Percentiles rank a stretch among this genome's conserved stretches.
These are phyloP conservation scores for Passiflora organensis DNA, from an alignment of 345 rosid genomes.

Conservation along the genomic window DNA sequence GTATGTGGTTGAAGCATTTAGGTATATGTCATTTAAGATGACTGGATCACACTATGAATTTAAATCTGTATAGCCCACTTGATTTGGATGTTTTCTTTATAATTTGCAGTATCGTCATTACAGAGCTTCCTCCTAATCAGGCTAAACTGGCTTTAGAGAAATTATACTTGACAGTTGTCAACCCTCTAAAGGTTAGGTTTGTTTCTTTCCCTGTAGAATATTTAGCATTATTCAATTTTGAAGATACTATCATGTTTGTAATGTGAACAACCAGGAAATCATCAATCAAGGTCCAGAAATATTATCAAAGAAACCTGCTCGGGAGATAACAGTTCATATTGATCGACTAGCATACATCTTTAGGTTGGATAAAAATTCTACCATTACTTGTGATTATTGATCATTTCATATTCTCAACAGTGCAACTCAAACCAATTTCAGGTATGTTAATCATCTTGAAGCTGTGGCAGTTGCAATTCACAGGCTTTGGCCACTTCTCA, in stretches of 20 bases:
- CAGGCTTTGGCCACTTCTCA: constrained; percentile 90
- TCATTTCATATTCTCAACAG: constrained; percentile 12
- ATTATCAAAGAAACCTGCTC: constrained; percentile 82
- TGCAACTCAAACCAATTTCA: constrained; percentile 28
- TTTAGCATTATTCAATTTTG: constrained; percentile 6
- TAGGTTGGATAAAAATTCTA: constrained; percentile 48
- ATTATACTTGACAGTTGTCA: constrained; percentile 74
- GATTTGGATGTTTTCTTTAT: constrained; percentile 14
- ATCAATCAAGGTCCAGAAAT: constrained; percentile 67
- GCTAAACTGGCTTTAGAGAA: constrained; percentile 84
- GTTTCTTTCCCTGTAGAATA: constrained; percentile 1
- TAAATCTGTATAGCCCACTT: constrained; percentile 11
- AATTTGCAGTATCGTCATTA: constrained; percentile 78
- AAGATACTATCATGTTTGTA: constrained; percentile 15
- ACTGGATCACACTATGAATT: constrained; percentile 11
- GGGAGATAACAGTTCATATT: constrained; percentile 86
- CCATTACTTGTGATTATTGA: not conserved
- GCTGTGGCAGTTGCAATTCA: constrained; percentile 92
- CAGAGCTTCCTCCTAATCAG: constrained; percentile 82
- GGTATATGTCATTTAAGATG: constrained; percentile 37
- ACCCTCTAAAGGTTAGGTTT: constrained; percentile 72
- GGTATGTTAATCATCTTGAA: constrained; percentile 93
- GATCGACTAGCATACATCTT: constrained; percentile 96
- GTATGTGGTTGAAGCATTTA: constrained; percentile 90
- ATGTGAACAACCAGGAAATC: constrained; percentile 49